These are phyloP conservation scores for Echinochloa phyllopogon DNA, from an alignment of 176 grass and related monocot genomes.

Conservation along the genomic window DNA sequence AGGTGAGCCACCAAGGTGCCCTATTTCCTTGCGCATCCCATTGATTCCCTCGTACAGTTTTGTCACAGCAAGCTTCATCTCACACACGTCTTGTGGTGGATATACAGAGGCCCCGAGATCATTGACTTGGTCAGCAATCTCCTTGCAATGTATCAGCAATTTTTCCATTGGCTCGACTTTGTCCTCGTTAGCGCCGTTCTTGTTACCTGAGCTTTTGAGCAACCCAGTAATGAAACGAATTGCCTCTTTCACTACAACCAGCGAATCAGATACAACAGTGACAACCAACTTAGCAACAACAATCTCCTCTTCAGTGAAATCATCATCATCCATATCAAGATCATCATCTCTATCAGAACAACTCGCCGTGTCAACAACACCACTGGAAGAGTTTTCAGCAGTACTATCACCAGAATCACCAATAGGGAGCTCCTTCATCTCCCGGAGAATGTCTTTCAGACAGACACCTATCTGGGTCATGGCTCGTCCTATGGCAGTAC, in stretches of 20 bases:
- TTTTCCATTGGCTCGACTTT: conserved; percentile 83
- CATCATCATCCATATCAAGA: conserved; percentile 65
- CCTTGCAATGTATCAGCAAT: conserved; percentile 63
- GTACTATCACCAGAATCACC: conserved; percentile 35
- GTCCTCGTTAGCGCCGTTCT: conserved; percentile 42
- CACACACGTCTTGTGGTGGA: conserved; percentile 68
- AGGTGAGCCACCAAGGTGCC: conserved; percentile 51
- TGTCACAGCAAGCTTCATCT: conserved; percentile 62
- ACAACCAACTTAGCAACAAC: conserved; percentile 60
- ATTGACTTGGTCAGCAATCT: conserved; percentile 72
- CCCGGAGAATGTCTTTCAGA: conserved; percentile 84
- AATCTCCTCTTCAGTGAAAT: conserved; percentile 79
- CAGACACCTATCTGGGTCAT: conserved; percentile 78
- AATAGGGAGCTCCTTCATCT: conserved; percentile 86
- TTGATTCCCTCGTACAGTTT: conserved; percentile 37
- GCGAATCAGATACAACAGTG: conserved; percentile 58
- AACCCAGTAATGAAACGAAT: conserved; percentile 83
- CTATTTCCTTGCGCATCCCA: conserved; percentile 58
- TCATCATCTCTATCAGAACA: conserved; percentile 71
- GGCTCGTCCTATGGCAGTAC: conserved; percentile 69
- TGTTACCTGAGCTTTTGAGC: conserved; percentile 57
- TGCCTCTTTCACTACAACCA: conserved; percentile 74
- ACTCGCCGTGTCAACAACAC: conserved; percentile 32
- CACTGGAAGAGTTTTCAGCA: conserved; percentile 49
- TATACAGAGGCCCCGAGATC: conserved; percentile 84